Percentiles rank a stretch among this genome's conserved stretches.
phyloP scores from a whole-genome alignment of 2,329 filamentous ascomycete genomes.

The Alternaria novae-zelandiae region DNA sequence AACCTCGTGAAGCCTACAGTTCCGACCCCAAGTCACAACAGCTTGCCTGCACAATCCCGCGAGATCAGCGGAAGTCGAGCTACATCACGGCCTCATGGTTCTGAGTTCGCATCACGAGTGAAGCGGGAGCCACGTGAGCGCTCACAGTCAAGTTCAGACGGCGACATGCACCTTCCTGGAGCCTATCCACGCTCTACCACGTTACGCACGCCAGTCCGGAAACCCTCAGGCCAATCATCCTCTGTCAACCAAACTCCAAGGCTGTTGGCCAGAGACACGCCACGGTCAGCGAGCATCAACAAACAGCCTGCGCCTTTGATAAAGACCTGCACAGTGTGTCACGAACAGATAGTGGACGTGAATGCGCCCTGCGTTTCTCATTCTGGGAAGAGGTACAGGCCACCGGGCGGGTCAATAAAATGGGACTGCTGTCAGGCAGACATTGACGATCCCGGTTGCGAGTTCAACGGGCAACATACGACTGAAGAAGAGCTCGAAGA shows the following conservation, averaged over 20 bases:
- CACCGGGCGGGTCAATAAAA: background rate
- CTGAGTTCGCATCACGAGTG: slow-evolving; percentile 9
- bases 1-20: background rate
- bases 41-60: background rate
- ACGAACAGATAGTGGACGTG: slow-evolving; percentile 10
- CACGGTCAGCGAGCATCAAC: background rate
- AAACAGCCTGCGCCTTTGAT: background rate
- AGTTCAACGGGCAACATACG: slow-evolving; percentile 10
- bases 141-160: slow-evolving; percentile 14
- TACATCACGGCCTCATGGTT: background rate
- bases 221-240: background rate
- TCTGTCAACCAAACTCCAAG: background rate
- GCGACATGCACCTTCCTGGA: slow-evolving; percentile 13
- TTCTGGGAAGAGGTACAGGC: slow-evolving; percentile 8
- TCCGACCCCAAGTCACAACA: background rate
- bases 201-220: background rate
- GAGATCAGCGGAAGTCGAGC: background rate
- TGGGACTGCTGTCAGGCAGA: slow-evolving; percentile 21
- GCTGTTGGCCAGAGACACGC: background rate
- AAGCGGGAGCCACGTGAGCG: slow-evolving; percentile 16
- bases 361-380: slow-evolving; percentile 25
- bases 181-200: slow-evolving; percentile 1
- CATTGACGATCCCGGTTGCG: slow-evolving; percentile 17
- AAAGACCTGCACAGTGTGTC: slow-evolving; percentile 22
- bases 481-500: background rate